Base-by-base conservation (phyloP, 73 alveolate genomes). In the Chromera velia region DNA sequence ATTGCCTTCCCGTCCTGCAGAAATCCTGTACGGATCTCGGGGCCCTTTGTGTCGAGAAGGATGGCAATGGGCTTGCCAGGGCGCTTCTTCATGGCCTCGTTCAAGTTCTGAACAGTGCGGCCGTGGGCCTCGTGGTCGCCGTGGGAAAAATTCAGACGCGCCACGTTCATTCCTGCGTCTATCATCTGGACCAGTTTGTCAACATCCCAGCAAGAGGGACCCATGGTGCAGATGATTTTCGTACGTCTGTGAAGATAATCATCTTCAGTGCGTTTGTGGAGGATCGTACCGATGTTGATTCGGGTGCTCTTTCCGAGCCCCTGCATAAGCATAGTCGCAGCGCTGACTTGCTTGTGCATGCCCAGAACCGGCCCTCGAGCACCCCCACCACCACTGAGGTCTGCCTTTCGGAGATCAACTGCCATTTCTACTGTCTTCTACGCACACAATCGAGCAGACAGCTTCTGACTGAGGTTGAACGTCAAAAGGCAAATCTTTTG, bases 1-100 rank as follows among this genome's bases (percentile, higher is more conserved):
- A 93, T 85, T 32, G 87, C 91, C 72, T 86, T 89, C 84, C 77
- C 83, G 47, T 93, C 95, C 73, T 84, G 80, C 32, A 91, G 83
- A 77, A 82, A 70, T 40, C 98, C 98, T 4, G 98, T 92, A 76
- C 98, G 73, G 86, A 94, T 90, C 83, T 94, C 98, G 0, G 98
- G 98, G 33, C 98, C 98, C 89, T 91, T 70, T 13, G 98, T 94
- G 72, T 92, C 96, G 79, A 94, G 90, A 81, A 94, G 74, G 69
- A 94, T 76, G 34, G 97, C 99, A 62, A 93, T 87, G 31, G 91
- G 81, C 73, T 85, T 90, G 65, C 87, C 90, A 10, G 94, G 95
- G 62, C 96, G 86, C 86, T 82, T 87, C 88, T 88, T 94, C 80
- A 83, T 71, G 27, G 98, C 98, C 81, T 92, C 97, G 63, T 91